These are phyloP conservation scores for Mortierella sp. DNA, from an alignment of 371 early-diverging fungal genomes.

Conservation along the genomic window DNA sequence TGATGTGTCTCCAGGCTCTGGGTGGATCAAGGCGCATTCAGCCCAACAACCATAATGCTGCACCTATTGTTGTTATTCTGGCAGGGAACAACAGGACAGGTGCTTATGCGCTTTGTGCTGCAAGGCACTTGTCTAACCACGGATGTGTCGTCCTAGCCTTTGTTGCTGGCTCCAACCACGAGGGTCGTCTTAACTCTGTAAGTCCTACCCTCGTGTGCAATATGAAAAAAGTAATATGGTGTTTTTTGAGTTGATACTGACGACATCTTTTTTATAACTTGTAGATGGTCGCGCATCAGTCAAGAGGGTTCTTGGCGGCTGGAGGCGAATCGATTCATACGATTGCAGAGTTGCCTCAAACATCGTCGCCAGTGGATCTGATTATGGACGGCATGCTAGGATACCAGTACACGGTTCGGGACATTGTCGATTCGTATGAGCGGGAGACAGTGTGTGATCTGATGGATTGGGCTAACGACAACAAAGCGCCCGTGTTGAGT, in stretches of 20 bases:
- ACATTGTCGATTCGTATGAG: conserved; percentile 67
- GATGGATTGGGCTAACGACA: conserved; percentile 84
- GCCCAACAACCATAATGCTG: conserved; percentile 77
- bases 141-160: conserved; percentile 77
- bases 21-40: conserved; percentile 80
- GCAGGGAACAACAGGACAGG: conserved; percentile 82
- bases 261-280: not conserved
- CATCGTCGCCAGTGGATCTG: conserved; percentile 78
- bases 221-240: not conserved
- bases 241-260: not conserved
- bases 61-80: conserved; percentile 78
- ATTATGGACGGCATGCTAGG: conserved; percentile 86
- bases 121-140: conserved; percentile 81
- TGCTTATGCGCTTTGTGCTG: conserved; percentile 77
- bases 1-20: conserved; percentile 75
- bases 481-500: conserved; percentile 78
- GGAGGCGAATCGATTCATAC: conserved; percentile 44
- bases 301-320: conserved; percentile 36
- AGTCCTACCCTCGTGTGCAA: not conserved
- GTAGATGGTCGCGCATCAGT: conserved; percentile 38
- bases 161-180: conserved; percentile 63
- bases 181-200: conserved; percentile 38
- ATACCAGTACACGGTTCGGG: conserved; percentile 68
- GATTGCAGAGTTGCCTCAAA: conserved; percentile 62
- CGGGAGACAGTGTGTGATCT: conserved; percentile 64